Conservation (phyloP, 345 rosid species). For the Ceriops tagal region DNA sequence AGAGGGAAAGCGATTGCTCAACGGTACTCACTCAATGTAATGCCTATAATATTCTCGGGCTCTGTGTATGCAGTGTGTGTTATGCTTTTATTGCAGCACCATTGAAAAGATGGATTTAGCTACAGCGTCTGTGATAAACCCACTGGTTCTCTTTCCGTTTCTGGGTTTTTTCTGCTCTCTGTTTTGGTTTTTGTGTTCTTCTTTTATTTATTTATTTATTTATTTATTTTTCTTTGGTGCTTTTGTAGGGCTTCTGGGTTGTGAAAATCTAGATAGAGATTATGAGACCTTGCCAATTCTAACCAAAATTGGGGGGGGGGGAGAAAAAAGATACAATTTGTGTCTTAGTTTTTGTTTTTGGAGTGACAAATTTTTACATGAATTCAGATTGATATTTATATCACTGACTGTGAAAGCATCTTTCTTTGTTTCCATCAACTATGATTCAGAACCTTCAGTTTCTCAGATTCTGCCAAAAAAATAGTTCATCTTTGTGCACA, state of each 20-base stretch:
- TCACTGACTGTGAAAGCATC: background rate
- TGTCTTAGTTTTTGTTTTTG: background rate
- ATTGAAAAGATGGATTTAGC: conserved; percentile 1
- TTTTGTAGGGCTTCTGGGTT: conserved; percentile 10
- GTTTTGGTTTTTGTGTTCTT: background rate
- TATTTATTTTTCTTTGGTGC: conserved; percentile 3
- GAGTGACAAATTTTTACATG: background rate
- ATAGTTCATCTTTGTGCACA: background rate
- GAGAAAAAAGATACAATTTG: no score
- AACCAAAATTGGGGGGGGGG: no score
- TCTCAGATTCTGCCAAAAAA: conserved; percentile 9
- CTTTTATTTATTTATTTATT: background rate
- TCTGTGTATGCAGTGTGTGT: conserved; percentile 19
- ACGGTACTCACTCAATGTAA: conserved; percentile 2
- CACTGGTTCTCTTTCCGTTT: conserved; percentile 1
- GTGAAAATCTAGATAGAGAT: background rate
- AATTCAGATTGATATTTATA: background rate
- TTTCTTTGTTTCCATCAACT: conserved; percentile 6
- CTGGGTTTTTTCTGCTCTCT: conserved; percentile 12
- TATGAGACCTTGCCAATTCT: background rate
- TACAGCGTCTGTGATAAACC: background rate
- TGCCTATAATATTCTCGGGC: conserved; percentile 18
- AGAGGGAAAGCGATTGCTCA: conserved; percentile 21
- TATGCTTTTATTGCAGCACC: conserved; percentile 1
- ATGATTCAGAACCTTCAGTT: conserved; percentile 3